Conservation (phyloP, 1,284 basidiomycete genomes). For the Pholiota adiposa region DNA sequence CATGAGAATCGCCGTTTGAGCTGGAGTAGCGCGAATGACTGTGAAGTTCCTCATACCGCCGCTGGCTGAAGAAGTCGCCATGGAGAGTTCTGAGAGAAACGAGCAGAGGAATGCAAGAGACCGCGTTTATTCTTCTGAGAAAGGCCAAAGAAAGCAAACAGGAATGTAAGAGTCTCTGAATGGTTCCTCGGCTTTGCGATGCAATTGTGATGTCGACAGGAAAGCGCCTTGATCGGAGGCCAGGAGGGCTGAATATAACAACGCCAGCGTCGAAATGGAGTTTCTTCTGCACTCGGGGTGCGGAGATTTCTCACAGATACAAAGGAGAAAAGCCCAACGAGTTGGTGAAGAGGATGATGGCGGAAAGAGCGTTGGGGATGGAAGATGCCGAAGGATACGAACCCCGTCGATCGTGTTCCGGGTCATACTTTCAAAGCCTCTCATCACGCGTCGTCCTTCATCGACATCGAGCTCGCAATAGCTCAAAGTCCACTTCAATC, state of each 20-base stretch:
- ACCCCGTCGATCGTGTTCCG: not conserved
- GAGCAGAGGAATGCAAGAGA: not conserved
- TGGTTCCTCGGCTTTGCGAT: not conserved
- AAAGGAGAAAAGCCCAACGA: not conserved
- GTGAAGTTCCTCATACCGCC: not conserved
- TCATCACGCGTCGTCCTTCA: not conserved
- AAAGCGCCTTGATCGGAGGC: not conserved
- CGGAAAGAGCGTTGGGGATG: not conserved
- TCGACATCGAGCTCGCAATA: too few species aligned
- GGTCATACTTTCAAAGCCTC: not conserved
- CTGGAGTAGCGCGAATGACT: conserved; percentile 24
- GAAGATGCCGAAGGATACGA: not conserved
- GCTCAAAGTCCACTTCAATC: not conserved
- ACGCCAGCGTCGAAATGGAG: not conserved
- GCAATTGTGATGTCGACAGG: too few species aligned
- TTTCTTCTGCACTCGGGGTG: not conserved
- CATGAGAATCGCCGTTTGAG: conserved; percentile 25
- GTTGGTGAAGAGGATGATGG: not conserved
- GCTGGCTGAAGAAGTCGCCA: not conserved
- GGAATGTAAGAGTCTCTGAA: not conserved
- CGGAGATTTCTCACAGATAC: too few species aligned
- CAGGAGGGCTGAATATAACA: not conserved
- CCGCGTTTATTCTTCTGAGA: not conserved
- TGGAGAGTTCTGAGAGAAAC: not conserved
- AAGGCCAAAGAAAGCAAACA: not conserved